phyloP scores from a whole-genome alignment of 1,284 basidiomycete genomes.

The Naganishia albida region DNA sequence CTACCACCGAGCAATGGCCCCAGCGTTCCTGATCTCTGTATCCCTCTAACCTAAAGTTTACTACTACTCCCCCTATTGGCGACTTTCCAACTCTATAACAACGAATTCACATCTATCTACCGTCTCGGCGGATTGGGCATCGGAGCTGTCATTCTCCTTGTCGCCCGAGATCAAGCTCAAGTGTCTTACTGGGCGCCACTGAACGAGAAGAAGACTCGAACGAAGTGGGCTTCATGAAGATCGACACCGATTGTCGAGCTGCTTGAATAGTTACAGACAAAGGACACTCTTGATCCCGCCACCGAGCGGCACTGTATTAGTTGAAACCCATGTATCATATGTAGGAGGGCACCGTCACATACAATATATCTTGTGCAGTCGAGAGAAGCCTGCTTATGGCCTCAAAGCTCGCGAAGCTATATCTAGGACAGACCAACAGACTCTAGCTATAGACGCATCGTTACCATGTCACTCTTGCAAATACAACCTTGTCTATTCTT shows the following conservation, averaged over 20 bases:
- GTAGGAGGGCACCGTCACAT: slow-evolving; percentile 1
- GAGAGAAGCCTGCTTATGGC: too few species aligned
- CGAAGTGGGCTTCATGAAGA: slow-evolving; percentile 30
- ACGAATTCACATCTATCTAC: slow-evolving; percentile 21
- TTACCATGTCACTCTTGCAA: neutral
- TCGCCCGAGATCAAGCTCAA: slow-evolving; percentile 32
- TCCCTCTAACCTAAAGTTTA: slow-evolving; percentile 14
- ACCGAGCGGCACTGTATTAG: neutral
- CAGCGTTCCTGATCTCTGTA: neutral
- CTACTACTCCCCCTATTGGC: slow-evolving; percentile 30
- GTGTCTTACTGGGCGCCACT: slow-evolving; percentile 33
- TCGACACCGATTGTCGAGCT: too few species aligned
- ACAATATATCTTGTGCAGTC: neutral
- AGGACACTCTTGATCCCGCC: too few species aligned
- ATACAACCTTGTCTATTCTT: slow-evolving; percentile 51
- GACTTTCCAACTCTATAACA: slow-evolving; percentile 30
- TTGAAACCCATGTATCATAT: slow-evolving; percentile 4
- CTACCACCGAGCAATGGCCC: too few species aligned
- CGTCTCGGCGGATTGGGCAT: slow-evolving; percentile 26
- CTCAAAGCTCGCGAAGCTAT: too few species aligned
- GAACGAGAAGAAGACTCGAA: slow-evolving; percentile 25
- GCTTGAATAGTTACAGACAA: neutral
- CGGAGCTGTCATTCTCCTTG: slow-evolving; percentile 29
- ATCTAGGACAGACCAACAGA: neutral
- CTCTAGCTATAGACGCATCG: neutral